Evolutionary conservation across 495 filamentous ascomycete species (phyloP), one percentile per base, ranked within the genome.

Genomic region (Viridothelium virens): DNA sequence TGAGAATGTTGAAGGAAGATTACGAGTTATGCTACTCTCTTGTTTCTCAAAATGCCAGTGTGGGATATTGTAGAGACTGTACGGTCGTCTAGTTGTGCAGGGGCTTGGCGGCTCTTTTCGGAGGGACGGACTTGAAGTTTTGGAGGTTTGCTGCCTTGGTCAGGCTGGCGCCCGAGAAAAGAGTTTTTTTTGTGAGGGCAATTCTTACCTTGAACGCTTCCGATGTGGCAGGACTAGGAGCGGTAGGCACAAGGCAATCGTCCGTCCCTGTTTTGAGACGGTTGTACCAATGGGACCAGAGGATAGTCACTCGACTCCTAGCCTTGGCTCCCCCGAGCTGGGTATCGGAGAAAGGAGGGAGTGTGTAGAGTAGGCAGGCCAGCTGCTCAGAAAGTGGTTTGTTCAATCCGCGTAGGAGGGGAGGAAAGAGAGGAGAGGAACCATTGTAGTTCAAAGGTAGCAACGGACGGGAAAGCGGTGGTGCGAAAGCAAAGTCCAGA

Each of bases 401-500:
- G 5, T 5, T 53, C 48, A 18, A 31, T 33, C 31, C 53, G 36
- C 6, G n/a, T 10, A 59, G 31, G 7, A 31, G 18, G 53, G 5
- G 53, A 36, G 53, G 6, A 36, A 36, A 18, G 10, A 31, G 31
- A n/a, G 7, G 53, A 59, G 18, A 18, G 3, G 3, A 14, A 9
- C 2, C 7, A n/a, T 6, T 3, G 7, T 11, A 59, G 53, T 59
- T 36, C 7, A 36, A 5, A 11, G n/a, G 31, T 5, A 33, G 53
- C 53, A 36, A 10, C 31, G 31, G 31, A 59, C 18, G 25, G 53
- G 53, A 14, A 11, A 59, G 53, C 18, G 18, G 48, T 53, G 48
- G 53, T 59, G 53, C 31, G 18, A 59, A 59, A 59, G 25, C 31
- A 31, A 33, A 36, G 31, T 59, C 53, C 18, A 59, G 53, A 59